Evolutionary conservation across 2,329 filamentous ascomycete genomes (phyloP).

Genomic region (Nakataea oryzae): DNA sequence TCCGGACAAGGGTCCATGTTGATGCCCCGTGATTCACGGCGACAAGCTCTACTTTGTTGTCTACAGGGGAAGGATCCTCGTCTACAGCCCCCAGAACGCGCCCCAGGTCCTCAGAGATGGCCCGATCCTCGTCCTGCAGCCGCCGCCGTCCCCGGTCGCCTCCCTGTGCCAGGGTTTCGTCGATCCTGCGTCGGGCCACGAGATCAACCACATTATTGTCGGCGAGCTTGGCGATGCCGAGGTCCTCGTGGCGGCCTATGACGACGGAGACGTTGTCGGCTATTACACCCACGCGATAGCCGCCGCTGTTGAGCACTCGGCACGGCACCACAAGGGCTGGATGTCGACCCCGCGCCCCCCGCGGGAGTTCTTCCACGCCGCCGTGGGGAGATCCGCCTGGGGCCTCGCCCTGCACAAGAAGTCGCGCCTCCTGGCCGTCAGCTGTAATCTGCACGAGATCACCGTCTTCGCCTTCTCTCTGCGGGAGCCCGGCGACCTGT

Average conservation of each 20-base stretch:
- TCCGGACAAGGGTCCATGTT: background rate
- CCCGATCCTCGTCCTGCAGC: slow-evolving; percentile 40
- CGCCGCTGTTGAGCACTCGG: slow-evolving; percentile 25
- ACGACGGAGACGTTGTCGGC: slow-evolving; percentile 65
- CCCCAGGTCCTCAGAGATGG: slow-evolving; percentile 34
- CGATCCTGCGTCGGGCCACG: slow-evolving; percentile 40
- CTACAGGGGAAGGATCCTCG: slow-evolving; percentile 44
- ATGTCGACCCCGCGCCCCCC: background rate
- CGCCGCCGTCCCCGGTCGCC: slow-evolving; percentile 28
- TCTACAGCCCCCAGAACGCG: slow-evolving; percentile 39
- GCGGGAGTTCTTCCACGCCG: slow-evolving; percentile 61
- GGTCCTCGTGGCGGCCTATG: slow-evolving; percentile 55
- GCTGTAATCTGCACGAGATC: slow-evolving; percentile 56
- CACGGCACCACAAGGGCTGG: slow-evolving; percentile 4
- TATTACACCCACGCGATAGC: slow-evolving; percentile 52
- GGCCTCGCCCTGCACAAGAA: slow-evolving; percentile 72
- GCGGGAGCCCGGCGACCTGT: background rate
- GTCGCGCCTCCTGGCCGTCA: slow-evolving; percentile 78
- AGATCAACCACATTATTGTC: slow-evolving; percentile 58
- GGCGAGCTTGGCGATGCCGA: slow-evolving; percentile 62
- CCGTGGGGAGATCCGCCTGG: slow-evolving; percentile 76
- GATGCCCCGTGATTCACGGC: background rate
- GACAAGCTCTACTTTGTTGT: slow-evolving; percentile 49
- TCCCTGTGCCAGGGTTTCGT: slow-evolving; percentile 39
- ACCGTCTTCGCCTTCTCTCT: slow-evolving; percentile 40